Percentiles rank a stretch among this genome's conserved stretches.
These are phyloP conservation scores for Fraxinus americana DNA, from an alignment of 257 asterid species.

Conservation along the genomic window DNA sequence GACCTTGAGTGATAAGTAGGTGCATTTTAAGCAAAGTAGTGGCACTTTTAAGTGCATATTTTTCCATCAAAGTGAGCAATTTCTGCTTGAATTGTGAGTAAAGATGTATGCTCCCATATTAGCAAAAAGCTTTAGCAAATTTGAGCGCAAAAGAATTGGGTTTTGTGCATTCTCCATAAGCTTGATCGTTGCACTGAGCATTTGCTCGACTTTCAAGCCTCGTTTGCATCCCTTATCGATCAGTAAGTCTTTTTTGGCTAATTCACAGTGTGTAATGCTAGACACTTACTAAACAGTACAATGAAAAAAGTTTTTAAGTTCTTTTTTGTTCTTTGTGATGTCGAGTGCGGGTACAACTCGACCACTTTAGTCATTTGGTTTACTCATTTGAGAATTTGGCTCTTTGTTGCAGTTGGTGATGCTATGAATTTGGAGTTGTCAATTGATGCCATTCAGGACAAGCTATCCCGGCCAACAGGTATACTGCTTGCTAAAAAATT, in stretches of 20 bases:
- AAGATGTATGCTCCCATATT: constrained; percentile 72
- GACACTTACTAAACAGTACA: neutral
- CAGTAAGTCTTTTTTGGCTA: constrained; percentile 33
- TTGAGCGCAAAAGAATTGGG: constrained; percentile 57
- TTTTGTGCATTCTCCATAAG: constrained; percentile 42
- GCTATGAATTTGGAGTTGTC: constrained; percentile 43
- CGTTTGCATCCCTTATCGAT: constrained; percentile 40
- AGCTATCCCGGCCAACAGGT: constrained; percentile 27
- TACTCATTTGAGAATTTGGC: neutral
- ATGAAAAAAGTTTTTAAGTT: neutral
- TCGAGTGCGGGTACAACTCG: neutral
- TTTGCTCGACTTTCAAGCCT: constrained; percentile 46
- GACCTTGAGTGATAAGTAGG: constrained; percentile 6
- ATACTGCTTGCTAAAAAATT: neutral
- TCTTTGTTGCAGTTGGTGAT: constrained; percentile 38
- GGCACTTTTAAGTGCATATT: constrained; percentile 18
- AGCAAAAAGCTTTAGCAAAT: constrained; percentile 55
- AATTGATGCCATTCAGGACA: constrained; percentile 34
- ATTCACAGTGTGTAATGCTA: neutral
- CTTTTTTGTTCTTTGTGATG: neutral
- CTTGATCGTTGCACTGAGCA: constrained; percentile 36
- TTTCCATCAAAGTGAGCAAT: constrained; percentile 4
- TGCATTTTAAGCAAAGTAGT: constrained; percentile 33
- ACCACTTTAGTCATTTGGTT: neutral
- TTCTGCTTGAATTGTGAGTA: constrained; percentile 17